These are phyloP conservation scores for Blumeriella jaapii DNA, from an alignment of 2,329 filamentous ascomycete genomes.

Conservation along the genomic window DNA sequence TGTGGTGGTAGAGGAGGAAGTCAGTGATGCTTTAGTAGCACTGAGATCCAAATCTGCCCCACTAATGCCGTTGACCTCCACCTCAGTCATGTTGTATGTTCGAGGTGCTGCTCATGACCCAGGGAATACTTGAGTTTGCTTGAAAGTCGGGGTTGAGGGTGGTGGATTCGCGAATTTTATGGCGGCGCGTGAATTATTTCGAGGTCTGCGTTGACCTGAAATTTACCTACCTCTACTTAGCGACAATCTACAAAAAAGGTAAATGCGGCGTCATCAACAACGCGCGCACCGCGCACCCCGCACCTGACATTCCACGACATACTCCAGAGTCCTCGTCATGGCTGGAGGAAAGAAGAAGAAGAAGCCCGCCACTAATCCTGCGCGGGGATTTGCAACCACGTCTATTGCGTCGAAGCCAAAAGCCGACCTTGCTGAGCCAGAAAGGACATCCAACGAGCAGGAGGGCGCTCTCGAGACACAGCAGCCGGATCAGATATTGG, in stretches of 20 bases:
- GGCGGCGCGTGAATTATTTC: slow-evolving; percentile 2
- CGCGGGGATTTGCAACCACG: slow-evolving; percentile 85
- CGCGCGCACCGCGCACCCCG: slow-evolving; percentile 3
- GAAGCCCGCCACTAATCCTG: slow-evolving; percentile 78
- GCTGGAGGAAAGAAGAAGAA: slow-evolving; percentile 69
- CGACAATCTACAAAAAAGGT: slow-evolving; percentile 1
- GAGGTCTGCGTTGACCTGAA: not conserved
- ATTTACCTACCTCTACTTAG: not conserved
- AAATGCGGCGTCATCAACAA: slow-evolving; percentile 1
- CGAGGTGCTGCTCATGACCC: slow-evolving; percentile 24
- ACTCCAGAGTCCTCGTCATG: slow-evolving; percentile 36
- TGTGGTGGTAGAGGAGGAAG: slow-evolving; percentile 48
- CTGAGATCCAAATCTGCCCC: slow-evolving; percentile 43
- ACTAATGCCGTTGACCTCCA: slow-evolving; percentile 32
- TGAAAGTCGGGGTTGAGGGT: not conserved
- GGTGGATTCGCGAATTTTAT: not conserved
- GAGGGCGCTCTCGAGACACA: slow-evolving; percentile 8
- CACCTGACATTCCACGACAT: slow-evolving; percentile 3
- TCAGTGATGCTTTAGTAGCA: slow-evolving; percentile 38
- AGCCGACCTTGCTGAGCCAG: slow-evolving; percentile 40
- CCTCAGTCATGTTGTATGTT: slow-evolving; percentile 38
- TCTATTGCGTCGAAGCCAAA: slow-evolving; percentile 78
- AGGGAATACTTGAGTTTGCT: slow-evolving; percentile 1
- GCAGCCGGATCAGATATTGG: slow-evolving; percentile 9
- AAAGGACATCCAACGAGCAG: slow-evolving; percentile 12